phyloP scores from a whole-genome alignment of 2,329 filamentous ascomycete species.

The Emmonsia crescens region DNA sequence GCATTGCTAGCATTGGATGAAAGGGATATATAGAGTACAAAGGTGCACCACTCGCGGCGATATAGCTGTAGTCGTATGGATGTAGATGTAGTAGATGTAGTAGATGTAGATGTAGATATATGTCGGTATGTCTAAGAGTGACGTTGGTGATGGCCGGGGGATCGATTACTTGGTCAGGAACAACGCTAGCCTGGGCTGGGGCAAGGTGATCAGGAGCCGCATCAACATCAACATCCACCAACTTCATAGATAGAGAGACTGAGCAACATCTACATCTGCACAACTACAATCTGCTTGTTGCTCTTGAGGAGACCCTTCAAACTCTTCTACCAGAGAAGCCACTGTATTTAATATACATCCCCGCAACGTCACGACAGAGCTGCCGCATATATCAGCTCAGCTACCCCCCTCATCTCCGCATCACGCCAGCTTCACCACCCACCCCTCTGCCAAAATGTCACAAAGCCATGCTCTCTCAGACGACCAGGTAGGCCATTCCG shows the following conservation, averaged over 20 bases:
- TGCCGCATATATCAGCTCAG: slow-evolving; percentile 8
- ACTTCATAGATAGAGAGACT: not conserved
- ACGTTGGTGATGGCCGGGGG: not conserved
- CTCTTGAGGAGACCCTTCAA: not conserved
- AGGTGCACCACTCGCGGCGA: not conserved
- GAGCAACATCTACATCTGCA: not conserved
- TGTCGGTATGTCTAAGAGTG: not conserved
- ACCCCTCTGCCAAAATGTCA: slow-evolving; percentile 57
- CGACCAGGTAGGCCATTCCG: slow-evolving; percentile 61
- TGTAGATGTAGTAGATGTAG: not conserved
- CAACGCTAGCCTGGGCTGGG: not conserved
- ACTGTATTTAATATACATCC: not conserved
- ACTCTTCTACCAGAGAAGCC: not conserved
- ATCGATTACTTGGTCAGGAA: not conserved
- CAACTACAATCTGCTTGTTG: not conserved
- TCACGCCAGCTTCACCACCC: slow-evolving; percentile 5
- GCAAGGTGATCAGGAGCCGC: not conserved
- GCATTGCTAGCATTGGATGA: not conserved
- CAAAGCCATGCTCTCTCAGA: slow-evolving; percentile 90
- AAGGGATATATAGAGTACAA: not conserved
- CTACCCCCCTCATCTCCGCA: slow-evolving; percentile 3
- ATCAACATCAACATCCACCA: not conserved
- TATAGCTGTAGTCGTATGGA: too few relatives aligned
- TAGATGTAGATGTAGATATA: not conserved
- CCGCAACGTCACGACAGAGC: slow-evolving; percentile 14